Conservation (phyloP, 179 eudicot species). For the Silene coronaria region DNA sequence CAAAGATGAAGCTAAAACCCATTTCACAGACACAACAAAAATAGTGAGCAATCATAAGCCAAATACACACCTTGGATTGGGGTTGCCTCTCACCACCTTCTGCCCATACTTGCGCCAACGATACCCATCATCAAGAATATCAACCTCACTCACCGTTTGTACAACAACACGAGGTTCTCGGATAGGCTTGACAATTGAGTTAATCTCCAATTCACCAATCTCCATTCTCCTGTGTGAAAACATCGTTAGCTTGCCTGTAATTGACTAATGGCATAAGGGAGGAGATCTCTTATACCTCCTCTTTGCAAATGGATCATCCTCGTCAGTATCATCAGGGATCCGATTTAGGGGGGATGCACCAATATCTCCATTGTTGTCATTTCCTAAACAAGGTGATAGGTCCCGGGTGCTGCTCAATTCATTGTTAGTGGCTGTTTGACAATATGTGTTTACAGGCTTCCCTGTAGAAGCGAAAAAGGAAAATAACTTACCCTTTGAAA, state of each 20-base stretch:
- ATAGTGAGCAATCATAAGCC: not conserved
- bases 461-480: constrained; percentile 30
- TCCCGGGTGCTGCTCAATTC: constrained; percentile 53
- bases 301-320: constrained; percentile 69
- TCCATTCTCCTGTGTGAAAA: constrained; percentile 60
- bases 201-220: constrained; percentile 47
- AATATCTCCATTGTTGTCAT: constrained; percentile 49
- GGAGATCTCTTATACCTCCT: constrained; percentile 51
- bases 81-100: constrained; percentile 95
- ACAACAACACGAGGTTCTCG: constrained; percentile 92
- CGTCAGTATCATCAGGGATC: constrained; percentile 56
- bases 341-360: constrained; percentile 41
- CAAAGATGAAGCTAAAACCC: not conserved
- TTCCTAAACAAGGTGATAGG: constrained; percentile 50
- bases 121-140: constrained; percentile 90
- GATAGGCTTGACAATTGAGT: constrained; percentile 59
- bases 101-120: constrained; percentile 99
- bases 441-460: constrained; percentile 32
- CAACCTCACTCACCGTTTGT: constrained; percentile 75
- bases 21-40: not conserved
- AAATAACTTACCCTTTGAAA: not conserved
- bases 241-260: constrained; percentile 19
- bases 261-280: not conserved
- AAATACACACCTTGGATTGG: constrained; percentile 69
- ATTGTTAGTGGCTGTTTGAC: constrained; percentile 34